Evolutionary conservation across 1,139 yeast genomes (phyloP).

Genomic region (Debaryomyces subglobosus): DNA sequence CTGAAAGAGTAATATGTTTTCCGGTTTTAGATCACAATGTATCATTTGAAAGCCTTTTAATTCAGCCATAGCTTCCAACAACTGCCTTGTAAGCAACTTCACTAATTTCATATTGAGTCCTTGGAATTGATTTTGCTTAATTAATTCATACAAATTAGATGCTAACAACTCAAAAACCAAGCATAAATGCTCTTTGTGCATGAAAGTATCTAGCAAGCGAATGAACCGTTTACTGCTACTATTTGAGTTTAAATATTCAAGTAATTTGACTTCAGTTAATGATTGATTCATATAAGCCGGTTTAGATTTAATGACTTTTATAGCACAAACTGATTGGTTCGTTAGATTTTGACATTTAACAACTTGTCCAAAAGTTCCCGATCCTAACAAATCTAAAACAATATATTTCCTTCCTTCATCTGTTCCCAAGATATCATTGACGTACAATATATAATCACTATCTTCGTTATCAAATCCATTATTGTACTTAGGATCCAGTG

Average conservation of each 20-base stretch:
- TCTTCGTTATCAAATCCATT: slow-evolving; percentile 89
- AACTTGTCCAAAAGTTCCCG: slow-evolving; percentile 98
- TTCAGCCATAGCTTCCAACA: slow-evolving; percentile 77
- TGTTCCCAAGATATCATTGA: slow-evolving; percentile 87
- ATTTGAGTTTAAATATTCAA: slow-evolving; percentile 78
- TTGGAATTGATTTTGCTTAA: slow-evolving; percentile 91
- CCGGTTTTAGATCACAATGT: slow-evolving; percentile 97
- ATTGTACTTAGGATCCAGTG: slow-evolving; percentile 79
- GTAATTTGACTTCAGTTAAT: slow-evolving; percentile 82
- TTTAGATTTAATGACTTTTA: slow-evolving; percentile 89
- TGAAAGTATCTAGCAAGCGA: slow-evolving; percentile 80
- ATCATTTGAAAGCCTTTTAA: slow-evolving; percentile 83
- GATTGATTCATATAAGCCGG: slow-evolving; percentile 93
- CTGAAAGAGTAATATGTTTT: slow-evolving; percentile 79
- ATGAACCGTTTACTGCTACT: slow-evolving; percentile 78
- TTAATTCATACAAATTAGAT: slow-evolving; percentile 84
- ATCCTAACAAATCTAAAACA: slow-evolving; percentile 88
- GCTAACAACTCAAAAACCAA: slow-evolving; percentile 88
- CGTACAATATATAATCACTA: slow-evolving; percentile 89
- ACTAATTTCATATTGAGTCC: slow-evolving; percentile 85
- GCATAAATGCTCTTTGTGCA: slow-evolving; percentile 92
- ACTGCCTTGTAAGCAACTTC: slow-evolving; percentile 74
- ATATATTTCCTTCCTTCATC: slow-evolving; percentile 87
- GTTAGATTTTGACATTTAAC: slow-evolving; percentile 93
- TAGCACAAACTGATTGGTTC: slow-evolving; percentile 90